Evolutionary conservation across 2,329 filamentous ascomycete species (phyloP), one percentile per base, ranked within the genome.

Genomic region (Diaporthe citri): DNA sequence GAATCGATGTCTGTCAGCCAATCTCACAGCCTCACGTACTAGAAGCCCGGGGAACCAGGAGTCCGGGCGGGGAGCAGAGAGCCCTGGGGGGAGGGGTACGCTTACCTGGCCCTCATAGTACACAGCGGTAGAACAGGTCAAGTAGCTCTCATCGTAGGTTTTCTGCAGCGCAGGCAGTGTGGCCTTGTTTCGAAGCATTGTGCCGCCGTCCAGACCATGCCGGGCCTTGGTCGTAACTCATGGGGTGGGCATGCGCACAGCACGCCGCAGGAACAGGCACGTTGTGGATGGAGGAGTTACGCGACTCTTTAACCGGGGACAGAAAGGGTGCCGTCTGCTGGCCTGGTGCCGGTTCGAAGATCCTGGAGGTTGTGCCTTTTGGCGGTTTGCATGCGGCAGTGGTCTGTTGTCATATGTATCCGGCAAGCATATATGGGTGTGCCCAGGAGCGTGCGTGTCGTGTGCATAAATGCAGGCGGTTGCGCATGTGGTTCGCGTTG

Each of bases 91-190:
- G 15, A 36, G n/a, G 73, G 3, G 36, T 10, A n/a, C 46, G 78
- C 79, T 72, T 85, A 97, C 95, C 91, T 97, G 93, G 82, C 93
- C 92, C 86, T 99, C 97, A 84, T 98, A 98, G 86, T 98, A 98
- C 71, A 98, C 94, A 52, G 96, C 96, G 2, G 96, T 98, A 20
- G 96, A 98, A 85, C 96, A 98, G 82, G 93, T 95, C 80, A 98
- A 86, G 85, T 98, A 98, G 84, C 94, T 96, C 84, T 98, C 95
- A 86, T 98, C 96, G 86, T 98, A 98, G 73, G 95, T 97, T 90
- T 98, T 98, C 86, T 98, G 96, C 84, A 98, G 91, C 77, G 92
- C 92, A 84, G 93, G 92, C 82, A 92, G 89, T 77, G 84, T 76
- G 31, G 79, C 84, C 81, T 85, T 88, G 82, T 85, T 89, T 80